Base-by-base conservation (phyloP, 2,329 filamentous ascomycete genomes). In the Fusarium hostae region DNA sequence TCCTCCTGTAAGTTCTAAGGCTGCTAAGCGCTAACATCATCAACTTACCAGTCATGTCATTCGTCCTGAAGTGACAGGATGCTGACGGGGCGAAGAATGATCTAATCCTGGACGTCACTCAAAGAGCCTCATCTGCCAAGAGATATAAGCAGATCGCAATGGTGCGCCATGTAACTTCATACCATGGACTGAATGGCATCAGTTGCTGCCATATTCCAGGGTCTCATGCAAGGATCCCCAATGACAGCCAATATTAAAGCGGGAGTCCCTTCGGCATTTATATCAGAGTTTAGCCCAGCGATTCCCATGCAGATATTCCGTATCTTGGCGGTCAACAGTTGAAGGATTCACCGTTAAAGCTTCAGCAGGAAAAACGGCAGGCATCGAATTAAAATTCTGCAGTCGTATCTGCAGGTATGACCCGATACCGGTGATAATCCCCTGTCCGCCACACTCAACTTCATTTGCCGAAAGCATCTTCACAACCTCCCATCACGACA, bases 271-370 rank as follows among this genome's bases (percentile, higher is more conserved):
- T 26, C 18, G 13, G 18, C 13, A 39, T 28, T 16, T 1, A 5
- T 16, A n/a, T 37, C 7, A 24, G 9, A n/a, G 9, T 28, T 39
- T 5, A 9, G 3, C 6, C 0, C 3, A n/a, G 2, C 5, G 0
- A 12, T n/a, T 37, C 10, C 5, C 2, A 4, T 15, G 0, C 5
- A 26, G 4, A 18, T 6, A 9, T 18, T 5, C 0, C 9, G 28
- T 5, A n/a, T 30, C 13, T 39, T 28, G 9, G 20, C 24, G 34
- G 35, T 30, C 2, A 40, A 22, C 8, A 11, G 1, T 1, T 28
- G 4, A 1, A 43, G 2, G 0, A 43, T 30, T 22, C 1, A 1
- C 6, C 3, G 1, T 11, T 1, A 0, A 11, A 22, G 0, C 11
- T 11, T 7, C 32, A 6, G 2, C 9, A n/a, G 32, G 48, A 3